These are phyloP conservation scores for Wickerhamomyces queroliae DNA, from an alignment of 805 yeast genomes.

Conservation along the genomic window DNA sequence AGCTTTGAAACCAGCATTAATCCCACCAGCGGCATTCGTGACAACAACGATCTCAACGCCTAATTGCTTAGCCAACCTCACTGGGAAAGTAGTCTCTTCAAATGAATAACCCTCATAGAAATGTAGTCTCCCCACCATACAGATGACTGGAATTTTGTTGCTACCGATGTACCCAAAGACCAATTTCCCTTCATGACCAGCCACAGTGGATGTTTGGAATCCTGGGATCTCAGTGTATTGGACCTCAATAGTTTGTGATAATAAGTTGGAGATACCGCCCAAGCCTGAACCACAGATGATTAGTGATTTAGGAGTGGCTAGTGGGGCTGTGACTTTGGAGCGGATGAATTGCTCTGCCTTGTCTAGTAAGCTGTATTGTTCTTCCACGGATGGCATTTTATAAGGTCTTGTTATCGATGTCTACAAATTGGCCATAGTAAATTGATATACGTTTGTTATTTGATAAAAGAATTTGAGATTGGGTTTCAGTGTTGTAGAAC, in stretches of 20 bases:
- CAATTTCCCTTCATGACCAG: constrained; percentile 84
- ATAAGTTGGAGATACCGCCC: constrained; percentile 67
- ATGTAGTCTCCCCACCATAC: constrained; percentile 93
- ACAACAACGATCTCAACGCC: constrained; percentile 63
- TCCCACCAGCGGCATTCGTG: constrained; percentile 97
- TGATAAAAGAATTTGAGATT: too few relatives aligned
- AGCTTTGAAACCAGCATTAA: constrained; percentile 57
- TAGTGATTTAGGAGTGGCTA: constrained; percentile 51
- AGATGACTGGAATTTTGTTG: constrained; percentile 70
- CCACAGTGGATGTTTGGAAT: constrained; percentile 75
- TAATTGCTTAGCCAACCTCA: constrained; percentile 64
- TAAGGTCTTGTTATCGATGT: neutral
- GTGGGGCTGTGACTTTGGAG: constrained; percentile 1
- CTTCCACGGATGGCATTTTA: neutral
- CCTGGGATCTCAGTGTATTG: constrained; percentile 73
- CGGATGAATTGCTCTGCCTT: constrained; percentile 14
- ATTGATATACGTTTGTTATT: too few relatives aligned
- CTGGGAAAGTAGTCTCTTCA: constrained; percentile 77
- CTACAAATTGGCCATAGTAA: too few relatives aligned
- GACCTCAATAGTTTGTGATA: constrained; percentile 39
- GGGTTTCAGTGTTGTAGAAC: too few relatives aligned
- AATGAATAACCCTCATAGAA: constrained; percentile 90
- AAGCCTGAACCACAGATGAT: constrained; percentile 95
- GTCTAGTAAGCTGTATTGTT: constrained; percentile 10
- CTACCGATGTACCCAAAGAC: constrained; percentile 71